Evolutionary conservation across 495 filamentous ascomycete species (phyloP).

Genomic region (Penicillium pulvis): DNA sequence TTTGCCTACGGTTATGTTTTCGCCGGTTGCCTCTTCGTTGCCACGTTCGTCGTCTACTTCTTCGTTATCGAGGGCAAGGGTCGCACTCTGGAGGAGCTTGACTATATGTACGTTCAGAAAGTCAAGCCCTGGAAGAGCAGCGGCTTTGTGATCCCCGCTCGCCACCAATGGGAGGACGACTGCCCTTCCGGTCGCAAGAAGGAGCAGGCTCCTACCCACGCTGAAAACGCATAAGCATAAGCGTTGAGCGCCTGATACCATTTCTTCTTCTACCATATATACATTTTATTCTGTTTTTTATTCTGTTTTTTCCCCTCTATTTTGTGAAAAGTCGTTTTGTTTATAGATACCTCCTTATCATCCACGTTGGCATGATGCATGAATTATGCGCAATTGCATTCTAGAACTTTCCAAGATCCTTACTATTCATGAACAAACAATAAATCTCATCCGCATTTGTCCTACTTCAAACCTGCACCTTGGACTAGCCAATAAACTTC

Average conservation of each 20-base stretch:
- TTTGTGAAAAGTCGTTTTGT: neutral
- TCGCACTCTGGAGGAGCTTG: conserved; percentile 70
- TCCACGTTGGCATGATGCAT: conserved; percentile 4
- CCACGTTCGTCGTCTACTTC: conserved; percentile 64
- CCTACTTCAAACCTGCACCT: no score
- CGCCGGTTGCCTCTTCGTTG: conserved; percentile 64
- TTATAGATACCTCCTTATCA: conserved; percentile 4
- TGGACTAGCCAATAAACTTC: no score
- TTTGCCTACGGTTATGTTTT: conserved; percentile 80
- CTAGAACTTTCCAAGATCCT: neutral
- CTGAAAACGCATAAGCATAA: conserved; percentile 39
- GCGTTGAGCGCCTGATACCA: neutral
- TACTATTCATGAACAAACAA: no score
- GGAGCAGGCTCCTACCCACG: conserved; percentile 28
- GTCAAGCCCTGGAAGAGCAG: conserved; percentile 64
- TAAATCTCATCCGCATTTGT: no score
- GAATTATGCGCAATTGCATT: conserved; percentile 8
- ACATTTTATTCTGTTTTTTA: conserved; percentile 9
- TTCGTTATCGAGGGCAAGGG: conserved; percentile 69
- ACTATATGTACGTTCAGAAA: conserved; percentile 74
- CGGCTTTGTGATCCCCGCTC: conserved; percentile 40
- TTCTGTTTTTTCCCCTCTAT: neutral
- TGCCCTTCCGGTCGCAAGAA: conserved; percentile 23
- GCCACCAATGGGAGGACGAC: conserved; percentile 23
- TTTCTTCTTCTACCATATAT: neutral